Evolutionary conservation across 768 basidiomycete genomes (phyloP), one percentile per base, ranked within the genome.

Genomic region (Pseudohyphozyma bogoriensis): DNA sequence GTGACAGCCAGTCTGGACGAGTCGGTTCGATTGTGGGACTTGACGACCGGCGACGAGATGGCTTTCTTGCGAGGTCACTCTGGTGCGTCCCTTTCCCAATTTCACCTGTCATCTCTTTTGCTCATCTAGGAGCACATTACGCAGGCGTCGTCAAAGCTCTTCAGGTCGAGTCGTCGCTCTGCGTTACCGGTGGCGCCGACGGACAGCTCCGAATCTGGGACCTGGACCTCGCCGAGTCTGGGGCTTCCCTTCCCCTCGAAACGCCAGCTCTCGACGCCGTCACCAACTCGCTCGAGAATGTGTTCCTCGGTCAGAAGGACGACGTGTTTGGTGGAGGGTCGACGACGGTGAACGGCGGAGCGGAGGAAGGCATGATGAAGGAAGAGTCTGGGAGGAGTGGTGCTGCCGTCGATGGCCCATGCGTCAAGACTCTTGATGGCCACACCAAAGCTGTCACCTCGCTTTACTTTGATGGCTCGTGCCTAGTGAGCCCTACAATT

Each of bases 381-480:
- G 66, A 67, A 22, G 55, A 52, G 33, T 15, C 37, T 12, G 33
- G 33, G 2, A 33, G 32, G 0, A 12, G 29, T 5, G 52, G 53
- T 42, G 28, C 59, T 13, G 56, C 39, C 46, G 78, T 78, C 47
- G 68, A 72, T 6, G 81, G 81, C 42, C 77, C 83, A 9, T 93
- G 89, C 71, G 75, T 84, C 8, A 78, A 88, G 55, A 74, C 83
- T 4, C 75, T 97, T 40, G 88, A 92, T 70, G 95, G 93, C 2
- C 95, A 99, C 71, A 86, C 83, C 52, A 91, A 91, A 74, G 83
- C 86, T 20, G 90, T 97, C 42, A 91, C 93, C 2, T 81, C 90
- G 9, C 77, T 99, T 54, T 97, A 92, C 73, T 96, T 96, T 63
- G 95, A 99, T 74, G 90, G 91, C 63, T 84, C 87, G 52, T 92